These are phyloP conservation scores for Blastomyces silverae DNA, from an alignment of 2,329 filamentous ascomycete species.

Conservation along the genomic window DNA sequence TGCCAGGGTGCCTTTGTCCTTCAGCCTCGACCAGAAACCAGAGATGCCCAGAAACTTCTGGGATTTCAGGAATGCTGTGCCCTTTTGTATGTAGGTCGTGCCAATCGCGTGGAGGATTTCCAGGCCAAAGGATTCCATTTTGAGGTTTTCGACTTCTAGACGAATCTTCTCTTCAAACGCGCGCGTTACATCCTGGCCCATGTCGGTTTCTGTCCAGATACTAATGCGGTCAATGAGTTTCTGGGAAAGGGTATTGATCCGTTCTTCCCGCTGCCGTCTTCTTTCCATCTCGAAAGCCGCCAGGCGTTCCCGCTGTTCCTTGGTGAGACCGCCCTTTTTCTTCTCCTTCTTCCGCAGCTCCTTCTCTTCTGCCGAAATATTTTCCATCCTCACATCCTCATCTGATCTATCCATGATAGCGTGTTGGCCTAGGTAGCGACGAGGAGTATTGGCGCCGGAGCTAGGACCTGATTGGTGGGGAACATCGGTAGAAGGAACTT, in stretches of 20 bases:
- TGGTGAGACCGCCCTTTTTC: conserved; percentile 78
- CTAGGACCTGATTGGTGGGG: conserved; percentile 21
- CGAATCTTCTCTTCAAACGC: conserved; percentile 93
- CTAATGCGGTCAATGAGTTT: conserved; percentile 87
- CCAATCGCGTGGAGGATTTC: conserved; percentile 96
- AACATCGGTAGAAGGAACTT: conserved; percentile 14
- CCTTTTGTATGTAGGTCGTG: conserved; percentile 81
- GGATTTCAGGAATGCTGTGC: conserved; percentile 77
- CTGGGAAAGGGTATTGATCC: conserved; percentile 72
- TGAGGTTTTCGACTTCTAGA: conserved; percentile 92
- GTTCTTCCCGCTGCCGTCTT: conserved; percentile 74
- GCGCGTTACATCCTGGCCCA: conserved; percentile 70
- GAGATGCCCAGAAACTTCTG: conserved; percentile 96
- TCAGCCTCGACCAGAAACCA: conserved; percentile 87
- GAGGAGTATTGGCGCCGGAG: conserved; percentile 44
- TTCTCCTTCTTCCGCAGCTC: conserved; percentile 73
- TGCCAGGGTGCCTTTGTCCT: conserved; percentile 92
- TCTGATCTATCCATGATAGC: conserved; percentile 85
- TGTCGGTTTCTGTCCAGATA: conserved; percentile 97
- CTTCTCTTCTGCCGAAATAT: conserved; percentile 65
- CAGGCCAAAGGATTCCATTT: conserved; percentile 97
- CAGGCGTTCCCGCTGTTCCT: conserved; percentile 90
- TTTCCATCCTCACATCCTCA: conserved; percentile 61
- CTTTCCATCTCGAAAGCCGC: conserved; percentile 83
- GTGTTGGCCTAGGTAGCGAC: conserved; percentile 63